A percentile compares a stretch with the other conserved stretches of the same genome.
Conservation (phyloP, 78 protist genomes). For the Dictyostelium intermedium region DNA sequence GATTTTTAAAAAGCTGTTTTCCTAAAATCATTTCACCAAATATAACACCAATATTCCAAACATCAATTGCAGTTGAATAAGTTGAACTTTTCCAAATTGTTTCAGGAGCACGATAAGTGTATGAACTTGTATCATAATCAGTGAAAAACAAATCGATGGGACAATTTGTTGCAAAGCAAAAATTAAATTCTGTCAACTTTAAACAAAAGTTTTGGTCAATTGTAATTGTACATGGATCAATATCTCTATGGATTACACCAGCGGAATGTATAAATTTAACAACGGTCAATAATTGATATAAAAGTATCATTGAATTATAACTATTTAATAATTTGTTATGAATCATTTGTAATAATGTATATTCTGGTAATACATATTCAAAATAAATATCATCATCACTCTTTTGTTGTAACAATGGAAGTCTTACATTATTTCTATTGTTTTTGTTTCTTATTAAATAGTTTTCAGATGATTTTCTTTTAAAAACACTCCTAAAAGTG, state of each 20-base stretch:
- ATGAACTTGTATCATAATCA: neutral
- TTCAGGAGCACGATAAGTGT: neutral
- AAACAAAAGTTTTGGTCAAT: neutral
- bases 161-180: neutral
- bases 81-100: neutral
- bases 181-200: neutral
- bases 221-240: neutral
- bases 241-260: neutral
- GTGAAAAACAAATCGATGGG: neutral
- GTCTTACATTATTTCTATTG: neutral
- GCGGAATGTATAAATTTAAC: neutral
- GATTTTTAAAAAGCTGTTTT: neutral
- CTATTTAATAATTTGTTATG: neutral
- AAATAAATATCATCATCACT: neutral
- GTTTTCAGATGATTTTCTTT: neutral
- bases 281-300: neutral
- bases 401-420: neutral
- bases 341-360: neutral
- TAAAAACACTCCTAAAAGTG: neutral
- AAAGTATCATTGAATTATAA: neutral
- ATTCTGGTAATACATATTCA: neutral
- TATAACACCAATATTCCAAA: neutral
- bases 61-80: neutral
- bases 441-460: neutral
- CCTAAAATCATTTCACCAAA: neutral